Conservation (phyloP, 805 yeast species). For the Zygoascus bituminiphila region DNA sequence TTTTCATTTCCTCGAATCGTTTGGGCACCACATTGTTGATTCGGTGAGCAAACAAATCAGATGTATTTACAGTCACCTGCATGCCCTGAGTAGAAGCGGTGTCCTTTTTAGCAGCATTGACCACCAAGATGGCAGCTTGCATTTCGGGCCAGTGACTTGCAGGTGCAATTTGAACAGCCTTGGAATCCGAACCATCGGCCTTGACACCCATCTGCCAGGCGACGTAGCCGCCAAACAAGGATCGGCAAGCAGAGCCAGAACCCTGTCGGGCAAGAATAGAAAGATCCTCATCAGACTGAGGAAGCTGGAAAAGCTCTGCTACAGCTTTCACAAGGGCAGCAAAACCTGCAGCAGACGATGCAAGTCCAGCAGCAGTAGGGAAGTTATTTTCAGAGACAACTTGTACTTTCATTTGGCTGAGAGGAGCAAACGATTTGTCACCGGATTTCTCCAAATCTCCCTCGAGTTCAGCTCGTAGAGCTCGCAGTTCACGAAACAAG, state of each 20-base stretch:
- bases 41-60: conserved; percentile 77
- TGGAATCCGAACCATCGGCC: conserved; percentile 81
- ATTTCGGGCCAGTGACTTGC: conserved; percentile 82
- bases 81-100: conserved; percentile 92
- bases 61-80: conserved; percentile 89
- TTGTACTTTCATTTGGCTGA: conserved; percentile 59
- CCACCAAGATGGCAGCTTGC: conserved; percentile 88
- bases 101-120: conserved; percentile 87
- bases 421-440: conserved; percentile 10
- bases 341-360: conserved; percentile 97
- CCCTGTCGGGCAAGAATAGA: conserved; percentile 96
- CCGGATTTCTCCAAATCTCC: conserved; percentile 24
- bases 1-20: conserved; percentile 75
- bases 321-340: conserved; percentile 92
- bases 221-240: conserved; percentile 93
- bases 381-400: conserved; percentile 92
- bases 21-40: conserved; percentile 75
- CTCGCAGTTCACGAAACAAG: conserved; percentile 68
- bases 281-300: conserved; percentile 76
- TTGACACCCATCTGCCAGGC: conserved; percentile 96
- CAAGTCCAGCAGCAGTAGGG: conserved; percentile 98
- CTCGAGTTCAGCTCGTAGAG: conserved; percentile 55
- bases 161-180: conserved; percentile 88
- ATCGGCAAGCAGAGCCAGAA: conserved; percentile 97
- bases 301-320: conserved; percentile 74